Evolutionary conservation across 176 grass and related monocot species (phyloP).

Genomic region (Elaeis guineensis): DNA sequence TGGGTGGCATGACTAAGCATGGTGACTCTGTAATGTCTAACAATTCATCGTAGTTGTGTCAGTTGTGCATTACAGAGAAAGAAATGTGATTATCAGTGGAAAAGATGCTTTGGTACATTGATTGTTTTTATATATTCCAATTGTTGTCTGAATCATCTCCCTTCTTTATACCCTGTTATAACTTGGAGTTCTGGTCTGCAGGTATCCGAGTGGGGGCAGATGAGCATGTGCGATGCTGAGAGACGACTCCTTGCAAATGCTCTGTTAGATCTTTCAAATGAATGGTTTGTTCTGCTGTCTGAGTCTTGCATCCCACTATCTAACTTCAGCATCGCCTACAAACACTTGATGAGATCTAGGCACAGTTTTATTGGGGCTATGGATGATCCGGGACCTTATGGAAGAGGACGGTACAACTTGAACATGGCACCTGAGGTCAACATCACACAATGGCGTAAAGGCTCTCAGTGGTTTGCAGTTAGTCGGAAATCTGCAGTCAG

Average conservation of each 20-base stretch:
- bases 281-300: slow-evolving; percentile 83
- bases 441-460: slow-evolving; percentile 83
- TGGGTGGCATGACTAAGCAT: too few species aligned
- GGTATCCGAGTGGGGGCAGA: slow-evolving; percentile 84
- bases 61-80: too few species aligned
- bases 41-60: too few species aligned
- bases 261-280: slow-evolving; percentile 76
- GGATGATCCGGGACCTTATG: slow-evolving; percentile 84
- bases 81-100: too few species aligned
- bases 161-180: too few species aligned
- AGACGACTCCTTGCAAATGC: slow-evolving; percentile 78
- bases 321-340: slow-evolving; percentile 76
- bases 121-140: too few species aligned
- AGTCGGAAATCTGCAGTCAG: slow-evolving; percentile 42
- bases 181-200: slow-evolving; percentile 20
- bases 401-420: slow-evolving; percentile 69
- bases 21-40: too few species aligned
- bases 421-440: slow-evolving; percentile 88
- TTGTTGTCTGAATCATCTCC: too few species aligned
- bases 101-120: too few species aligned
- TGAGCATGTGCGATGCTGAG: slow-evolving; percentile 98
- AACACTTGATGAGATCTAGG: slow-evolving; percentile 55
- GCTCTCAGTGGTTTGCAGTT: slow-evolving; percentile 93
- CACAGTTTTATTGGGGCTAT: slow-evolving; percentile 58
- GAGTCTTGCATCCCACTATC: slow-evolving; percentile 84